Conservation (phyloP, 768 basidiomycete species). For the Podaxis sp. region DNA sequence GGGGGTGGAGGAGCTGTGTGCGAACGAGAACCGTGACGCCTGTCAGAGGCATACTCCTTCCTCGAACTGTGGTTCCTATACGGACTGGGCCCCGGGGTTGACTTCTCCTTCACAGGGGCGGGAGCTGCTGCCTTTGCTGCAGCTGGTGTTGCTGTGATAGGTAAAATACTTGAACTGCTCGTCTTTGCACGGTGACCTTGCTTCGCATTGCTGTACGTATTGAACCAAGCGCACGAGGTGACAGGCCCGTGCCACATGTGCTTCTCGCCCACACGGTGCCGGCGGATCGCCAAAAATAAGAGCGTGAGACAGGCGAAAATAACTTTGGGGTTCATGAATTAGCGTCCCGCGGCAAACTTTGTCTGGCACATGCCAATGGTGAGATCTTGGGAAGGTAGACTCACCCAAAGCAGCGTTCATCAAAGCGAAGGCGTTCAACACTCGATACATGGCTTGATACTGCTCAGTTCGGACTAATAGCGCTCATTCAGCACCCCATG, state of each 20-base stretch:
- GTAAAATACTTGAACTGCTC: slow-evolving; percentile 37
- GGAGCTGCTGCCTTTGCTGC: slow-evolving; percentile 20
- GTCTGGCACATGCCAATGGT: neutral
- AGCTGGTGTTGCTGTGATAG: slow-evolving; percentile 27
- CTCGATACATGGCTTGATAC: slow-evolving; percentile 87
- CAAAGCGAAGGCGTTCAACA: slow-evolving; percentile 76
- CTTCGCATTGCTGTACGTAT: slow-evolving; percentile 43
- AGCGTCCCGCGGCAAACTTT: slow-evolving; percentile 9
- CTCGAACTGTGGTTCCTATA: slow-evolving; percentile 27
- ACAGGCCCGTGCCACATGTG: slow-evolving; percentile 72
- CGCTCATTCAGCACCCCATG: slow-evolving; percentile 6
- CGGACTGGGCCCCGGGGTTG: slow-evolving; percentile 25
- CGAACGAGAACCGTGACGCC: slow-evolving; percentile 1
- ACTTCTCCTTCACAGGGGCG: slow-evolving; percentile 23
- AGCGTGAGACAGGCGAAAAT: slow-evolving; percentile 37
- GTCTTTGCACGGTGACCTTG: slow-evolving; percentile 34
- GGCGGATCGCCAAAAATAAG: slow-evolving; percentile 40
- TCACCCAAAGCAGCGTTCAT: slow-evolving; percentile 73
- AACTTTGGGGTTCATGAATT: slow-evolving; percentile 27
- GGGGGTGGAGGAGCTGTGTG: slow-evolving; percentile 9
- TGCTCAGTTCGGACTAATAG: slow-evolving; percentile 76
- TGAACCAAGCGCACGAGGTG: slow-evolving; percentile 74
- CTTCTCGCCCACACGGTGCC: slow-evolving; percentile 44
- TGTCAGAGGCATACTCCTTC: slow-evolving; percentile 21
- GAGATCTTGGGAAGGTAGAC: slow-evolving; percentile 29